Base-by-base conservation (phyloP, 345 rosid species). In the Erucastrum elatum region DNA sequence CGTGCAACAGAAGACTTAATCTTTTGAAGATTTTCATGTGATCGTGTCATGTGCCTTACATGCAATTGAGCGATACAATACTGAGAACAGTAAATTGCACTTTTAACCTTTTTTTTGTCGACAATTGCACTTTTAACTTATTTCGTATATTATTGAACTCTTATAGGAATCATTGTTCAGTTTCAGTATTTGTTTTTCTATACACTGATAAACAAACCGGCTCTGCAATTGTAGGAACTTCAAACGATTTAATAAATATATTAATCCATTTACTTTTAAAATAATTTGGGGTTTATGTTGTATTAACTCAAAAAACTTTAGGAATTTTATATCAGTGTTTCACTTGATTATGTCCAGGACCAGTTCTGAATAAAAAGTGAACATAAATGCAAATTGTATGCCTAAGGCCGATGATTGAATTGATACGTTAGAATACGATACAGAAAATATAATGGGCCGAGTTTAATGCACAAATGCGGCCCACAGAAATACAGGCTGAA, bases 11-110 rank as follows among this genome's bases (percentile, higher is more conserved):
- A 44, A 67, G 66, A 73, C 44, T 74, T 70, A 31, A 44, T 33
- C 72, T 75, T 75, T 70, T 58, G 64, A 70, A 65, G 27, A 70
- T 65, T n/a, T 69, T 34, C 44, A 75, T 69, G 72, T 80, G 76
- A 60, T 60, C 70, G 33, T 66, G 78, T 80, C 72, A 80, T 41
- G 83, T 80, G 72, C 72, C 79, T 64, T 69, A 11, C 79, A 80
- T 75, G 79, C 71, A 61, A 68, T 8, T 62, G 65, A 79, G 3
- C 70, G 46, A 53, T 66, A 51, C 11, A 56, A 17, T 25, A 56
- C 61, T 8, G 44, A 55, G 59, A 30, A 59, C 51, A 68, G 21
- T 21, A 21, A 21, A 21, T 21, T 21, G 21, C 21, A 21, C 21
- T 21, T 21, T 21, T 21, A 21, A 21, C 21, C 21, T 21, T 21